Evolutionary conservation across 106 monocot genomes (phyloP), one percentile per base, ranked within the genome.

Genomic region (Dendrobium officinale): DNA sequence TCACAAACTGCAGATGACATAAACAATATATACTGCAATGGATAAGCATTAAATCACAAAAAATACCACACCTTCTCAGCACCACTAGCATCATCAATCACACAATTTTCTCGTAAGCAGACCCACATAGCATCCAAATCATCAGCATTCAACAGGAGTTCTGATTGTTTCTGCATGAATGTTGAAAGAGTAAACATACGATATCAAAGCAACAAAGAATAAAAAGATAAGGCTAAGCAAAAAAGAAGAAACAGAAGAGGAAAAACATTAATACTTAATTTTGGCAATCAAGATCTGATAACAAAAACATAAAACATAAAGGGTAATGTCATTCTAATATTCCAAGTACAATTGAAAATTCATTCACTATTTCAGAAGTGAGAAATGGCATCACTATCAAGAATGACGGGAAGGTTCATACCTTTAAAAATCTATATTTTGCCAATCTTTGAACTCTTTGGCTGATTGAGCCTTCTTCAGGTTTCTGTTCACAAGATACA

Each of bases 111-210:
- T 75, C 98, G 88, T 80, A 98, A 86, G 75, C 92, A 98, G 80
- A 95, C 98, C 98, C 98, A 98, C 98, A 98, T 98, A 45, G 98
- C 90, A 95, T 98, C 98, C 51, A 98, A 78, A 81, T 98, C 98
- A 92, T 98, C 98, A 72, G 95, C 98, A 92, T 98, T 95, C 77
- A 98, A 85, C 43, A 98, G 84, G 77, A 95, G 90, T 82, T 98
- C 98, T 86, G 98, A 98, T 84, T 98, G 98, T 79, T 98, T 98
- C 98, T 98, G 91, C 87, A 76, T 80, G n/a, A 24, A 79, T 6
- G 37, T 70, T 29, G 33, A 37, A 77, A 59, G 19, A 42, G 67
- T 42, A 42, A 43, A 67, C 61, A 4, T 26, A 76, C 10, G 8
- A 2, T 74, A 3, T 27, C 1, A 43, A 76, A 5, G 9, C 13